phyloP scores from a whole-genome alignment of 129 eudicot genomes.

The Sambucus nigra region DNA sequence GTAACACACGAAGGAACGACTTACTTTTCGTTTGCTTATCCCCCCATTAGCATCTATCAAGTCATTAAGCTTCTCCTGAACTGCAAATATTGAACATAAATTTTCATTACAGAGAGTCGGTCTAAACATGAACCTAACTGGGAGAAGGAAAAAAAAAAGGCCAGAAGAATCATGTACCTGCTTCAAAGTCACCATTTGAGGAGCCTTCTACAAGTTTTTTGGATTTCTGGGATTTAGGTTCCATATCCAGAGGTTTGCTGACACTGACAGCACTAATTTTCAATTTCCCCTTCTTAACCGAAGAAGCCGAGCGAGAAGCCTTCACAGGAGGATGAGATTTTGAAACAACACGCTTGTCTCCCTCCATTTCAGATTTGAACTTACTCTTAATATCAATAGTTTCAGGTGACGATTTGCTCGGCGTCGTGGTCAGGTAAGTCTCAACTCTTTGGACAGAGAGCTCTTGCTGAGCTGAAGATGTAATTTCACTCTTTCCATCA shows the following conservation, averaged over 20 bases:
- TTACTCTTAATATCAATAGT: constrained; percentile 27
- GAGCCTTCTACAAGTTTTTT: constrained; percentile 44
- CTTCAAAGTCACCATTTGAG: constrained; percentile 55
- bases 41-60: constrained; percentile 76
- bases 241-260: constrained; percentile 24
- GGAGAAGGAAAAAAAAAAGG: neutral
- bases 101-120: neutral
- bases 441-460: constrained; percentile 13
- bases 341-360: constrained; percentile 16
- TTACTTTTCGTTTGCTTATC: constrained; percentile 82
- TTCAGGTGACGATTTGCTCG: constrained; percentile 11
- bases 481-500: constrained; percentile 18
- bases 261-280: constrained; percentile 19
- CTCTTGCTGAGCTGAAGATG: constrained; percentile 10
- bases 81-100: constrained; percentile 41
- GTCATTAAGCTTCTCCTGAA: constrained; percentile 79
- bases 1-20: constrained; percentile 12
- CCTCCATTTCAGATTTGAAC: constrained; percentile 23
- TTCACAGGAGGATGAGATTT: constrained; percentile 31
- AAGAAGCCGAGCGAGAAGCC: constrained; percentile 27
- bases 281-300: constrained; percentile 50
- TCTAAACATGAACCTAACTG: neutral
- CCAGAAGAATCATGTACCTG: constrained; percentile 48
- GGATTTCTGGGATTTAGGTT: constrained; percentile 34
- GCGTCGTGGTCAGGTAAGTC: constrained; percentile 2